Percentiles rank a stretch among this genome's conserved stretches.
phyloP scores from a whole-genome alignment of 352 stramenopile genomes.

The Globisporangium radiosum region DNA sequence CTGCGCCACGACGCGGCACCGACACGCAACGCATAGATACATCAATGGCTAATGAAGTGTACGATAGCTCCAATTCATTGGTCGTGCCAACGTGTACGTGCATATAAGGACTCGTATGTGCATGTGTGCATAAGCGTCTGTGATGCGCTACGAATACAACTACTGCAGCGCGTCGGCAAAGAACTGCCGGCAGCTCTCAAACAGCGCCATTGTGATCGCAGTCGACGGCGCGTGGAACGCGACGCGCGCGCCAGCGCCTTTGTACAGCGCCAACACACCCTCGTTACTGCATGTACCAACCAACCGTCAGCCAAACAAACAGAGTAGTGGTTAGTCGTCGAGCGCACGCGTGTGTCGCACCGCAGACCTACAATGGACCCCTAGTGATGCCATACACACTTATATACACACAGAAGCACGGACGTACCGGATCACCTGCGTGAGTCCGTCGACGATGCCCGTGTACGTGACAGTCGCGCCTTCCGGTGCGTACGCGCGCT shows the following conservation, averaged over 20 bases:
- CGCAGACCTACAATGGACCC: too few relatives aligned
- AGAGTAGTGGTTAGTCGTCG: not conserved
- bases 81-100: too few relatives aligned
- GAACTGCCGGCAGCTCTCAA: constrained; percentile 84
- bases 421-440: constrained; percentile 57
- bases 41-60: too few relatives aligned
- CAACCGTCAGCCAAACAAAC: too few relatives aligned
- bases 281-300: constrained; percentile 45
- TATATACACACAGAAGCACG: constrained; percentile 9
- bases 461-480: constrained; percentile 30
- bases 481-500: constrained; percentile 36
- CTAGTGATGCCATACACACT: too few relatives aligned
- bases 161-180: constrained; percentile 41
- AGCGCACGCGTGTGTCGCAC: not conserved
- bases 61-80: too few relatives aligned
- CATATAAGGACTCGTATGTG: too few relatives aligned
- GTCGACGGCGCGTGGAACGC: constrained; percentile 94
- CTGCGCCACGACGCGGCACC: too few relatives aligned
- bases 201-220: constrained; percentile 96
- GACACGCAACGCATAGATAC: too few relatives aligned
- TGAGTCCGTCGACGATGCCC: constrained; percentile 85
- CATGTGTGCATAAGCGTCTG: too few relatives aligned
- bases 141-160: not conserved
- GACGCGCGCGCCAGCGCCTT: constrained; percentile 91
- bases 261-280: constrained; percentile 90